Base-by-base conservation (phyloP, 108 stramenopile species). In the Skeletonema menzelii region DNA sequence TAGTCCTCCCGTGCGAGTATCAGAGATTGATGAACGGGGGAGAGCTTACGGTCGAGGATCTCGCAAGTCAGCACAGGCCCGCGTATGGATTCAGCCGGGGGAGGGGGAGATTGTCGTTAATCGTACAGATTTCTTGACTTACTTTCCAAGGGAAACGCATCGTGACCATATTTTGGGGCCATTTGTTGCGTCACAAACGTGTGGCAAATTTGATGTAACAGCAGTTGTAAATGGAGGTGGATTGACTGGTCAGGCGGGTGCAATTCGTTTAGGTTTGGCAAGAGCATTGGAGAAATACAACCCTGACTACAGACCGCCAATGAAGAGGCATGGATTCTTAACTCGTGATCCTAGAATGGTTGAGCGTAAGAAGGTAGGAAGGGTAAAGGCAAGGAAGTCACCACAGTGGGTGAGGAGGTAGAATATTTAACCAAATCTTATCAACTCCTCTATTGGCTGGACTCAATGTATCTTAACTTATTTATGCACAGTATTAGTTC, bases 391-490 rank as follows among this genome's bases (percentile, higher is more conserved):
- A 4, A 85, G 99, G 59, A 99, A 98, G 88, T 81, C 85, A 37
- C 91, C 90, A 26, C 97, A 98, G 78, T 99, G 99, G 99, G 97
- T 97, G 53, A 96, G 97, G 82, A 94, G 99, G 65, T 99, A 88
- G 73, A 53, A 19, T 46, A 15, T 37, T 37, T 1, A 37, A 11
- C 5, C 35, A 37, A 37, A 37, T 37, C 0, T 5, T 7, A 37
- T 37, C 11, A 37, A 37, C 11, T 37, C 35, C 11, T n/a, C n/a
- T n/a, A n/a, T n/a, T n/a, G n/a, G n/a, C n/a, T n/a, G n/a, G n/a
- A n/a, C n/a, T n/a, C n/a, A n/a, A n/a, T n/a, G n/a, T n/a, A n/a
- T n/a, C n/a, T n/a, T n/a, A n/a, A n/a, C n/a, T n/a, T n/a, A n/a
- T n/a, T n/a, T n/a, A n/a, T n/a, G n/a, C n/a, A n/a, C n/a, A n/a